These are phyloP conservation scores for Ciborinia camelliae DNA, from an alignment of 2,329 filamentous ascomycete genomes.

Conservation along the genomic window DNA sequence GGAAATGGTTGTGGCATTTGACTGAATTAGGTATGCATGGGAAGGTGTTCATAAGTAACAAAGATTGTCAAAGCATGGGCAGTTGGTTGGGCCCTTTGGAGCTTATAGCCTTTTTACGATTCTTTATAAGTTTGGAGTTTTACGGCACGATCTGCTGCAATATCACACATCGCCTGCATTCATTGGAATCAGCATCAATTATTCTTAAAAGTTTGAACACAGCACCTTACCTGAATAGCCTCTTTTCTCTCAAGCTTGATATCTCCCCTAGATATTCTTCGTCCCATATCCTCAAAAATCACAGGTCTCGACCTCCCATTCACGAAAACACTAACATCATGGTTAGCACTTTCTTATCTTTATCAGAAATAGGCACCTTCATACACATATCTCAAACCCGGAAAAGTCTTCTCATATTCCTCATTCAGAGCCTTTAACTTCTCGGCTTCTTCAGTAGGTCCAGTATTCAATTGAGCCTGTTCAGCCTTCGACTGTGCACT, in stretches of 20 bases:
- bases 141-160: slow-evolving; percentile 72
- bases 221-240: slow-evolving; percentile 62
- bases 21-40: background rate
- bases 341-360: slow-evolving; percentile 23
- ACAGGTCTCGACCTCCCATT: slow-evolving; percentile 70
- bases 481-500: slow-evolving; percentile 77
- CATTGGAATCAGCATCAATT: slow-evolving; percentile 24
- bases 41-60: slow-evolving; percentile 7
- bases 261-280: slow-evolving; percentile 67
- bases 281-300: slow-evolving; percentile 79
- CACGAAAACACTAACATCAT: slow-evolving; percentile 67
- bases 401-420: slow-evolving; percentile 77
- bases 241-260: slow-evolving; percentile 65
- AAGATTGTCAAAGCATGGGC: slow-evolving; percentile 3
- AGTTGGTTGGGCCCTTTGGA: background rate
- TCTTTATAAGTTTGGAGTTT: slow-evolving; percentile 45
- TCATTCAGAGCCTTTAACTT: slow-evolving; percentile 63
- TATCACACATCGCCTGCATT: slow-evolving; percentile 75
- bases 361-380: background rate
- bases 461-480: slow-evolving; percentile 69
- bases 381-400: slow-evolving; percentile 77
- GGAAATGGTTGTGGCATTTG: background rate
- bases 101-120: background rate
- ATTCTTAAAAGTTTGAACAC: background rate
- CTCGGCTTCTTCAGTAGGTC: slow-evolving; percentile 53